A percentile compares a stretch with the other conserved stretches of the same genome.
These are phyloP conservation scores for Sordariomycetes sp. DNA, from an alignment of 2,329 filamentous ascomycete genomes.

Conservation along the genomic window DNA sequence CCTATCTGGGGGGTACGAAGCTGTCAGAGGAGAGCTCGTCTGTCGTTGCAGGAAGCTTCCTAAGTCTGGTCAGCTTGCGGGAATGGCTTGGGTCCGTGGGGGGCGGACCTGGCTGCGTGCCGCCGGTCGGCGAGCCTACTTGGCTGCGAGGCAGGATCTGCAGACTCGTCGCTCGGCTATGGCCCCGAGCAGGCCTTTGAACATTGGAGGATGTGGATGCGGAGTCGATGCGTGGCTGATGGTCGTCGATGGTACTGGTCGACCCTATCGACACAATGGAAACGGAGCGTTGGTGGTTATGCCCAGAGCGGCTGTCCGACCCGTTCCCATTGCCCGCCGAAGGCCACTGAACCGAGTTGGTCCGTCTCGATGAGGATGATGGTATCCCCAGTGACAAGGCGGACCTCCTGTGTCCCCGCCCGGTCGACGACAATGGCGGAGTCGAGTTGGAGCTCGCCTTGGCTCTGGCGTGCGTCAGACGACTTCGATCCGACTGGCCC, in stretches of 20 bases:
- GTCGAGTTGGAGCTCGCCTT: constrained; percentile 35
- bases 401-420: constrained; percentile 52
- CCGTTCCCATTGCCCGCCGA: constrained; percentile 17
- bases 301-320: constrained; percentile 27
- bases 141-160: constrained; percentile 46
- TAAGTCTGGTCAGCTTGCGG: too few species aligned
- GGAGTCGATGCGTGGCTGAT: constrained; percentile 30
- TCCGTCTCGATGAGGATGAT: constrained; percentile 32
- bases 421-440: constrained; percentile 26
- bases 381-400: constrained; percentile 56
- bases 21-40: constrained; percentile 40
- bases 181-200: constrained; percentile 49
- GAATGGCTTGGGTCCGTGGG: too few species aligned
- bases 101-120: constrained; percentile 26
- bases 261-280: constrained; percentile 75
- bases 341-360: constrained; percentile 39
- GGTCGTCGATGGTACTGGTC: constrained; percentile 37
- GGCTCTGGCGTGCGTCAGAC: constrained; percentile 30
- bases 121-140: constrained; percentile 34
- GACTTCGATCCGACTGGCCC: constrained; percentile 13
- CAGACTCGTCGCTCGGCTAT: constrained; percentile 72
- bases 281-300: constrained; percentile 65
- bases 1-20: constrained; percentile 44
- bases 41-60: constrained; percentile 11
- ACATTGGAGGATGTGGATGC: constrained; percentile 18